These are phyloP conservation scores for Tricholoma sp. DNA, from an alignment of 768 basidiomycete genomes.

Conservation along the genomic window DNA sequence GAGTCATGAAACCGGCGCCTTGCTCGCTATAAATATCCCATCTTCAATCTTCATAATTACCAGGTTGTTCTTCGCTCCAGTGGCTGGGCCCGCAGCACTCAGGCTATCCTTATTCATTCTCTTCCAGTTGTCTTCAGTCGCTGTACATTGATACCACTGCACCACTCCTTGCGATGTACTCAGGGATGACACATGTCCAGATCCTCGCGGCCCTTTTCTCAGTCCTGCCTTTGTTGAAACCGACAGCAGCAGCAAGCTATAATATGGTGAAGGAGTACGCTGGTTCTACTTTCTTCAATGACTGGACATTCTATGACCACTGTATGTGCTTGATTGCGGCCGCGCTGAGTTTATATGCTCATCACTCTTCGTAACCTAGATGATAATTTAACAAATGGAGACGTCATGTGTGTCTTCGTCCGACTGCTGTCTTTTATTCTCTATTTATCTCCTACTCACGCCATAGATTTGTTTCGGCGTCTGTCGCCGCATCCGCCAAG, in stretches of 20 bases:
- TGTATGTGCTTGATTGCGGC: slow-evolving; percentile 30
- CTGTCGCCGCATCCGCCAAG: slow-evolving; percentile 38
- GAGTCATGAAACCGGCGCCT: too few relatives aligned
- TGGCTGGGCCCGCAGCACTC: background rate
- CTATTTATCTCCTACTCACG: background rate
- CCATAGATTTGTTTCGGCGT: slow-evolving; percentile 44
- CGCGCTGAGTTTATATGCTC: background rate
- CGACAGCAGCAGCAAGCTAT: slow-evolving; percentile 27
- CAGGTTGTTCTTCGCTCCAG: too few relatives aligned
- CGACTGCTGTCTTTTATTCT: background rate
- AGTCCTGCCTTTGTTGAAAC: background rate
- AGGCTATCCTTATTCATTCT: background rate
- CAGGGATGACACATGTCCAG: background rate
- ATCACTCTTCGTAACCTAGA: slow-evolving; percentile 26
- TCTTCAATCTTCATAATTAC: too few relatives aligned
- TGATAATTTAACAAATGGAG: slow-evolving; percentile 69
- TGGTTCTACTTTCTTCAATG: slow-evolving; percentile 61
- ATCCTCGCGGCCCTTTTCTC: background rate
- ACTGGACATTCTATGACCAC: slow-evolving; percentile 60
- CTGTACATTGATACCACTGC: background rate
- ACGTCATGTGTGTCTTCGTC: slow-evolving; percentile 37
- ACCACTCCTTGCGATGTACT: background rate
- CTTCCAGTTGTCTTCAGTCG: background rate
- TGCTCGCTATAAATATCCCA: background rate
- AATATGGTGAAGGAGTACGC: slow-evolving; percentile 50